Percentiles rank a stretch among this genome's conserved stretches.
Evolutionary conservation across 177 flowering plant species (phyloP).

Genomic region (Tripterygium wilfordii): DNA sequence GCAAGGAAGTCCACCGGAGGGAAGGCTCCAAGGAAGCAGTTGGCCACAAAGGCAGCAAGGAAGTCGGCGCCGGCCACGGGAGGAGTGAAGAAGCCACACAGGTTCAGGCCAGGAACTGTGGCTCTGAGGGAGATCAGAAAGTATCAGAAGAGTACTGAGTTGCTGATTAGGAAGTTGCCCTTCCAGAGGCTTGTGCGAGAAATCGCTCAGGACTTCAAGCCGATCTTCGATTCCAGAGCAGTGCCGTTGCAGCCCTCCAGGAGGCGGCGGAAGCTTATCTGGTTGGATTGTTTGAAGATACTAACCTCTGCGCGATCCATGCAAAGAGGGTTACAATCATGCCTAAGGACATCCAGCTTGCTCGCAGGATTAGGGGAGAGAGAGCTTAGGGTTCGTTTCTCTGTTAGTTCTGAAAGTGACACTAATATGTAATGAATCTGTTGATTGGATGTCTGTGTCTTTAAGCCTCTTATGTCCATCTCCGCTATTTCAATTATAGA

Average conservation of each 20-base stretch:
- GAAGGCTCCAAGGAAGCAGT: conserved; percentile 14
- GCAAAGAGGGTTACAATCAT: too few species aligned
- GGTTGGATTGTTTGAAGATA: conserved; percentile 10
- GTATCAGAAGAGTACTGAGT: conserved; percentile 11
- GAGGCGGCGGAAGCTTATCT: conserved; percentile 35
- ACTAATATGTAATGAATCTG: background rate
- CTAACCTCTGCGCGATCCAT: conserved; percentile 13
- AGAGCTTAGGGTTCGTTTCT: background rate
- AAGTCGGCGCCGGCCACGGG: conserved; percentile 16
- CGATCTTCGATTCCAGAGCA: conserved; percentile 25
- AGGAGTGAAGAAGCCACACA: too few species aligned
- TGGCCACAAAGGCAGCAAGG: conserved; percentile 13
- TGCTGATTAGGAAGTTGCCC: conserved; percentile 29
- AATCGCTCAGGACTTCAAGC: conserved; percentile 41
- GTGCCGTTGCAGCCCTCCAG: conserved; percentile 36
- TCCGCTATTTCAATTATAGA: too few species aligned
- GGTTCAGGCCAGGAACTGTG: conserved; percentile 14
- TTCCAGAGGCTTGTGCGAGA: conserved; percentile 38
- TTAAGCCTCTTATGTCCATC: background rate
- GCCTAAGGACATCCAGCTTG: conserved; percentile 16
- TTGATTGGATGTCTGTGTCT: background rate
- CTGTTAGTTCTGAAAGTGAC: background rate
- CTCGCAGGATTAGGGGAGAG: conserved; percentile 12
- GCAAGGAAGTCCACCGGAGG: too few species aligned
- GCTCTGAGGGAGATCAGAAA: conserved; percentile 15